phyloP scores from a whole-genome alignment of 805 yeast genomes.

The Cyberlindnera xylosilytica region DNA sequence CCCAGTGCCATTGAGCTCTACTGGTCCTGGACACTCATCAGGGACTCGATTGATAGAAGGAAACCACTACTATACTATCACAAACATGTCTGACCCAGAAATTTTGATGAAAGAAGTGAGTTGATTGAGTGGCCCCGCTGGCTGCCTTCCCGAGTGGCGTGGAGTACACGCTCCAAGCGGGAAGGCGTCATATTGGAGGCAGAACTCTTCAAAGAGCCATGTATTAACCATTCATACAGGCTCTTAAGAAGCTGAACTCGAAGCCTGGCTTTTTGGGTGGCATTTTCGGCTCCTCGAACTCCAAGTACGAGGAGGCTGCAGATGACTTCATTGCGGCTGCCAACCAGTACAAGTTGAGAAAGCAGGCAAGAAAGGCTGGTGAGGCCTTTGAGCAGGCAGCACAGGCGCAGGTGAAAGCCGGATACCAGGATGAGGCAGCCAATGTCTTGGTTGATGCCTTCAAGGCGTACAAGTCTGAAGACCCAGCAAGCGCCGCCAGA shows the following conservation, averaged over 20 bases:
- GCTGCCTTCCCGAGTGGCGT: background rate
- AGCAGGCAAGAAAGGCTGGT: slow-evolving; percentile 75
- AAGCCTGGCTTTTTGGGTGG: slow-evolving; percentile 65
- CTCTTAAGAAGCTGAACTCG: slow-evolving; percentile 67
- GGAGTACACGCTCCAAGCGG: too few relatives aligned
- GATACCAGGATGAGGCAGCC: slow-evolving; percentile 86
- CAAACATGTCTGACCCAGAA: slow-evolving; percentile 17
- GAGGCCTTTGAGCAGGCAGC: slow-evolving; percentile 85
- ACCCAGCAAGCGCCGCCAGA: slow-evolving; percentile 74
- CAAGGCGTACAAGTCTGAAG: slow-evolving; percentile 74
- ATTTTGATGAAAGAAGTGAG: slow-evolving; percentile 38
- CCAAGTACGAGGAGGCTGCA: slow-evolving; percentile 85
- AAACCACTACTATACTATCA: too few relatives aligned
- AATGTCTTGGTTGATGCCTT: slow-evolving; percentile 86
- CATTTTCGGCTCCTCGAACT: slow-evolving; percentile 60
- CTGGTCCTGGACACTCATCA: too few relatives aligned
- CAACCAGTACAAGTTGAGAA: slow-evolving; percentile 76
- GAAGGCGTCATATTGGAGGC: too few relatives aligned
- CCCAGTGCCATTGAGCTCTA: too few relatives aligned
- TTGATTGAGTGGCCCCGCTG: background rate
- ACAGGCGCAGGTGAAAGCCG: slow-evolving; percentile 67
- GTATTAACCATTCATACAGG: slow-evolving; percentile 36
- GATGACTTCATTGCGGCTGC: slow-evolving; percentile 92
- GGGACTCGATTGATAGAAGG: background rate
- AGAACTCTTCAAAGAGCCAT: background rate